Percentiles rank a stretch among this genome's conserved stretches.
phyloP scores from a whole-genome alignment of 1,284 basidiomycete species.

The Apiotrichum mycotoxinovorans region DNA sequence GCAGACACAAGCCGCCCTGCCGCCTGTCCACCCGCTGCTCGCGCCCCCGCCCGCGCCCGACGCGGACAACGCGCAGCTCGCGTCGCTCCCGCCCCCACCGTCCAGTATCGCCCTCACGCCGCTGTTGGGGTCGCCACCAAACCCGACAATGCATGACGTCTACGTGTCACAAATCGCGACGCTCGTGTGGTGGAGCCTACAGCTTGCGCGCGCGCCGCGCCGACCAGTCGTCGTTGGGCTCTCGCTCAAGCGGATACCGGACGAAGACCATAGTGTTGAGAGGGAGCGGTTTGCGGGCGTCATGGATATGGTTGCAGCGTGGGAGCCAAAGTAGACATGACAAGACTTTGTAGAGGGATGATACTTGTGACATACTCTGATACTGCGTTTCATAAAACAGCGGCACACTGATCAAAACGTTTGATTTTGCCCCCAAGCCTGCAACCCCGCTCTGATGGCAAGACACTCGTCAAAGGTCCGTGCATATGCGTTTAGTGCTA shows the following conservation, averaged over 20 bases:
- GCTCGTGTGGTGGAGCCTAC: constrained; percentile 65
- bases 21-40: constrained; percentile 63
- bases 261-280: constrained; percentile 48
- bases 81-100: constrained; percentile 67
- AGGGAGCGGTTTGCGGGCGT: constrained; percentile 61
- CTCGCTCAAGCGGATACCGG: constrained; percentile 52
- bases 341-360: too few species aligned
- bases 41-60: constrained; percentile 61
- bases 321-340: constrained; percentile 34
- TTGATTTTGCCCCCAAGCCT: not conserved
- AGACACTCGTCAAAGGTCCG: constrained; percentile 7
- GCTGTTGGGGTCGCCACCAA: constrained; percentile 64
- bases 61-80: constrained; percentile 50
- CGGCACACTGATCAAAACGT: too few species aligned
- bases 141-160: constrained; percentile 68
- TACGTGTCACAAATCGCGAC: constrained; percentile 84
- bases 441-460: not conserved
- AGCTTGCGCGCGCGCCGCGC: constrained; percentile 40
- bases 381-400: too few species aligned
- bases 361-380: not conserved
- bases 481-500: constrained; percentile 14
- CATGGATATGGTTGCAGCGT: constrained; percentile 63
- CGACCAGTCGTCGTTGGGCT: constrained; percentile 45
- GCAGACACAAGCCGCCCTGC: constrained; percentile 77
- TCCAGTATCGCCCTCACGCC: constrained; percentile 69